Evolutionary conservation across 192 early-diverging fungal genomes (phyloP).

Genomic region (Allomyces macrogynus): DNA sequence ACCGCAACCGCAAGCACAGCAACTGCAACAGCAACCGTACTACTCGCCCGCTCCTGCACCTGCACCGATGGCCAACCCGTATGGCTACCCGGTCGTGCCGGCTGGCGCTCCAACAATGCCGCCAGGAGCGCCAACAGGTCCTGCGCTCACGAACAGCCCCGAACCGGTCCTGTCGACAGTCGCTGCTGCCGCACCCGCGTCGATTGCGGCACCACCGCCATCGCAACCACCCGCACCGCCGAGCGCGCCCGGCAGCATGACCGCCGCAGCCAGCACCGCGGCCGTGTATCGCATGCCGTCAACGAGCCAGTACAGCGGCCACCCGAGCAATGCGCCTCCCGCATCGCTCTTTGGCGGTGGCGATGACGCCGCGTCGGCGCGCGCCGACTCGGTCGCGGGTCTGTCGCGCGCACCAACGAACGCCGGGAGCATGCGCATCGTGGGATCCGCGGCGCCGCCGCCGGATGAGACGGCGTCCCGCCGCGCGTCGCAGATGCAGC

Average conservation of each 20-base stretch:
- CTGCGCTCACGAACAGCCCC: neutral
- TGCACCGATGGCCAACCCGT: neutral
- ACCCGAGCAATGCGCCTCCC: no score
- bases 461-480: neutral
- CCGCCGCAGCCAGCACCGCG: no score
- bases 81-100: neutral
- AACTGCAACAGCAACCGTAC: neutral
- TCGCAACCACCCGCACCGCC: no score
- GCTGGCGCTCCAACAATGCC: neutral
- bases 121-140: neutral
- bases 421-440: no score
- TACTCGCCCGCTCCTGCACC: neutral
- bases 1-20: no score
- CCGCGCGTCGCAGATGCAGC: no score
- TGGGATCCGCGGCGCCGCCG: neutral
- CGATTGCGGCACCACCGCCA: neutral
- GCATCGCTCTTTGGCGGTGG: no score
- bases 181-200: neutral
- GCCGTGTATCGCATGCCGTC: no score
- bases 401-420: no score
- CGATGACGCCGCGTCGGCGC: neutral
- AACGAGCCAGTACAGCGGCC: no score
- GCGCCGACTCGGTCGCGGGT: neutral
- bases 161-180: neutral
- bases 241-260: no score